These are phyloP conservation scores for Exutisphaerella laricina DNA, from an alignment of 2,329 filamentous ascomycete species.

Conservation along the genomic window DNA sequence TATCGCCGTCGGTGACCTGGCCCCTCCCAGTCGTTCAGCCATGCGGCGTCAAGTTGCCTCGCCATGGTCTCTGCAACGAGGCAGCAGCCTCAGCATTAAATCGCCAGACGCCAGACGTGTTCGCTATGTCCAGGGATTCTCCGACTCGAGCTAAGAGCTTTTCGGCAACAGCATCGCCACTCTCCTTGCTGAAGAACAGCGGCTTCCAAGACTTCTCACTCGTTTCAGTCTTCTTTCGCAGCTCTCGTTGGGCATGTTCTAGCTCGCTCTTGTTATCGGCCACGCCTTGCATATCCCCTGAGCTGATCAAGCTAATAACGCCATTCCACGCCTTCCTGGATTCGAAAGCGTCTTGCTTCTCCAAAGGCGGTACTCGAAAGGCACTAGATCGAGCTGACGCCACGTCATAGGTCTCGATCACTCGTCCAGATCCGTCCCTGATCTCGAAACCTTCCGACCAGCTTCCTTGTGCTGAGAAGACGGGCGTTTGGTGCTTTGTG, in stretches of 20 bases:
- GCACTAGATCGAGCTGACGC: constrained; percentile 18
- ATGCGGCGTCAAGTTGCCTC: constrained; percentile 27
- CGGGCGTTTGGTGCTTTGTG: constrained; percentile 28
- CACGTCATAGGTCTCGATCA: constrained; percentile 36
- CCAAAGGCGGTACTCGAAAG: constrained; percentile 28
- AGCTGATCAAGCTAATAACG: constrained; percentile 36
- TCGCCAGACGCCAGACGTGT: constrained; percentile 64
- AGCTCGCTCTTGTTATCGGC: constrained; percentile 28
- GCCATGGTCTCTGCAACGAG: constrained; percentile 27
- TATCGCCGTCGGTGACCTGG: background rate
- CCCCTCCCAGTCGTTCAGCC: constrained; percentile 13
- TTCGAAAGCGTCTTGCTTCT: constrained; percentile 43
- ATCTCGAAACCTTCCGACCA: constrained; percentile 40
- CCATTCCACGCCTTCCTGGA: constrained; percentile 40
- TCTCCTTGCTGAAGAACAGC: constrained; percentile 38
- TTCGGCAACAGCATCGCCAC: constrained; percentile 26
- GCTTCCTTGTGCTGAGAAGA: constrained; percentile 37
- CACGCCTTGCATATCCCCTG: constrained; percentile 40
- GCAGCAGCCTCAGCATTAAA: constrained; percentile 52
- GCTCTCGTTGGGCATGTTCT: constrained; percentile 36
- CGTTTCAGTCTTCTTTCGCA: constrained; percentile 37
- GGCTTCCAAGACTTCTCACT: constrained; percentile 35
- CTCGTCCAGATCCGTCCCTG: constrained; percentile 32
- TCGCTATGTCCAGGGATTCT: constrained; percentile 48
- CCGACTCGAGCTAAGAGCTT: constrained; percentile 33